These are phyloP conservation scores for Solanum raphanifolium DNA, from an alignment of 257 asterid genomes.

Conservation along the genomic window DNA sequence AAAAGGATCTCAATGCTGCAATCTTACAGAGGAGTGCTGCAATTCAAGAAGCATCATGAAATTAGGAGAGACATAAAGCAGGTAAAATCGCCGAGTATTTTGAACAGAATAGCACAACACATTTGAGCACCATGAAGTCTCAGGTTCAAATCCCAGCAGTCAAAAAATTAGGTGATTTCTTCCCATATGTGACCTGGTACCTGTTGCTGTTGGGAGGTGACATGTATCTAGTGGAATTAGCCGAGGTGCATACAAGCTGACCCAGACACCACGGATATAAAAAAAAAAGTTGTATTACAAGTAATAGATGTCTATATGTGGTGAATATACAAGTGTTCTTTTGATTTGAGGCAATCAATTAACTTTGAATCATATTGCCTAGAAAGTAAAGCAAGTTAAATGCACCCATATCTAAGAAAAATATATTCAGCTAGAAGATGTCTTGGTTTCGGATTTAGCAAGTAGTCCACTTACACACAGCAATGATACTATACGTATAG, in stretches of 20 bases:
- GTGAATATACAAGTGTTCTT: background rate
- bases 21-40: slow-evolving; percentile 92
- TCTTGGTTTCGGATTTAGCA: background rate
- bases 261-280: background rate
- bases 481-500: slow-evolving; percentile 83
- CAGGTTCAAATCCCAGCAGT: background rate
- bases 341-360: background rate
- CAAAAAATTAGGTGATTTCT: background rate
- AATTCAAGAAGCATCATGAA: slow-evolving; percentile 12
- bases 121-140: background rate
- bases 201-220: background rate
- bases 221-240: background rate
- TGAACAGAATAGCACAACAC: background rate
- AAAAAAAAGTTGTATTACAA: background rate
- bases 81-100: background rate
- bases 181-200: background rate
- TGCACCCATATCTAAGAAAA: background rate
- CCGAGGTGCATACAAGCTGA: background rate
- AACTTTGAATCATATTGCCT: background rate
- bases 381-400: background rate
- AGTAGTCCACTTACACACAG: slow-evolving; percentile 66
- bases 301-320: background rate
- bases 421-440: background rate
- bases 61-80: background rate
- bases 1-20: slow-evolving; percentile 82